Base-by-base conservation (phyloP, 2,329 filamentous ascomycete genomes). In the Emergomyces pasteurianus region DNA sequence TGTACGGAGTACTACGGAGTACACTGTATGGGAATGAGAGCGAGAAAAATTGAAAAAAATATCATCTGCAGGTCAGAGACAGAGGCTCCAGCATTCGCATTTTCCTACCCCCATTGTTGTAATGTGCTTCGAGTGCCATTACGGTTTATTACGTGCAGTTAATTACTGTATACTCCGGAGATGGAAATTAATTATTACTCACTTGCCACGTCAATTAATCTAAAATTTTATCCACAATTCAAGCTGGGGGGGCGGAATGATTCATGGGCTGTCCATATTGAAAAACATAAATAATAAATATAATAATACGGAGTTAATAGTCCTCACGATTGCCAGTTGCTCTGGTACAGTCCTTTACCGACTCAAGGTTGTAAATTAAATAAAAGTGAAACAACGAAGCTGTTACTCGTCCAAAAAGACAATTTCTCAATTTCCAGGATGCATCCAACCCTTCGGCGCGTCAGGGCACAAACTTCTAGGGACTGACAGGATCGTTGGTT, bases 151-250 rank as follows among this genome's bases (percentile, higher is more conserved):
- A 1, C n/a, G 14, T 3, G 43, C 6, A 8, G 9, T 21, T 47
- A 12, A 8, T 47, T 26, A 8, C 43, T 47, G 21, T 26, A n/a
- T n/a, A n/a, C n/a, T n/a, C n/a, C n/a, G n/a, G n/a, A n/a, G n/a
- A n/a, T n/a, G n/a, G n/a, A n/a, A 38, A 4, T n/a, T 23, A 8
- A 21, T 21, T 21, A 23, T 4, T 31, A 42, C 31, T 38, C 38
- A 43, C 38, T 57, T n/a, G 54, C 54, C 54, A 57, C 54, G 54
- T 57, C 54, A 55, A 42, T 57, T 31, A 23, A 57, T 46, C 54
- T 40, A 43, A 57, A 43, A 26, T 47, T 3, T 47, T 46, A 46
- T 21, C 54, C 54, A 46, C 23, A 43, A 42, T 42, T 2, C 53
- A 36, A 42, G 53, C 28, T 12, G 53, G 53, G 16, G 42, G 52